Base-by-base conservation (phyloP, 2,329 filamentous ascomycete genomes). In the Akanthomyces muscarius region DNA sequence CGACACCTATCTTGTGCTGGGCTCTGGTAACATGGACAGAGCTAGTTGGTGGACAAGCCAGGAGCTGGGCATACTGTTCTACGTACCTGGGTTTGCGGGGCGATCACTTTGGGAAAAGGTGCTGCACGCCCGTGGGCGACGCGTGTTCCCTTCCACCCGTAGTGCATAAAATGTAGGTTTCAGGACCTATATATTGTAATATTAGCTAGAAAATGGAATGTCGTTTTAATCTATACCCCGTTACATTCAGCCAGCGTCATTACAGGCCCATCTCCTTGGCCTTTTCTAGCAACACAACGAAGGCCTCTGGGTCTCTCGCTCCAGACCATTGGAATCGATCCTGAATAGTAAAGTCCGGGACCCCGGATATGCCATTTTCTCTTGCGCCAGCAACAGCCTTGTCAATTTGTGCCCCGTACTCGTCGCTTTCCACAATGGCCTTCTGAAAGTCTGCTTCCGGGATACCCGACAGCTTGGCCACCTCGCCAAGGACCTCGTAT, bases 21-120 rank as follows among this genome's bases (percentile, higher is more conserved):
- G 91, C 0, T 93, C 89, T 21, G 91, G 90, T 1, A 96, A 96
- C 71, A 86, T 93, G 81, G 91, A 96, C 75, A 83, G 91, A 1
- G 90, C 91, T 8, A 93, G 89, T 71, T 95, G 90, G 89, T 93
- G 86, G 74, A 95, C 91, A 5, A 93, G 89, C 72, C 91, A 95
- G 74, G 91, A 96, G 75, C 77, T 95, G 25, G 91, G 91, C 1
- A 78, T 95, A 36, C 69, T 86, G 47, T 82, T 86, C 61, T 75
- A 81, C 51, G 75, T 76, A n/a, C 76, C 77, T 3, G 73, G 69
- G 0, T 75, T 78, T 45, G 65, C 73, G 42, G 74, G 72, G 4
- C 69, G 72, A 42, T 68, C 69, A n/a, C 65, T 78, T 5, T 80
- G 78, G 78, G 73, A 78, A 21, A 68, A 67, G 7, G 72, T 78